Base-by-base conservation (phyloP, 2,329 filamentous ascomycete species). In the Cordyceps militaris region DNA sequence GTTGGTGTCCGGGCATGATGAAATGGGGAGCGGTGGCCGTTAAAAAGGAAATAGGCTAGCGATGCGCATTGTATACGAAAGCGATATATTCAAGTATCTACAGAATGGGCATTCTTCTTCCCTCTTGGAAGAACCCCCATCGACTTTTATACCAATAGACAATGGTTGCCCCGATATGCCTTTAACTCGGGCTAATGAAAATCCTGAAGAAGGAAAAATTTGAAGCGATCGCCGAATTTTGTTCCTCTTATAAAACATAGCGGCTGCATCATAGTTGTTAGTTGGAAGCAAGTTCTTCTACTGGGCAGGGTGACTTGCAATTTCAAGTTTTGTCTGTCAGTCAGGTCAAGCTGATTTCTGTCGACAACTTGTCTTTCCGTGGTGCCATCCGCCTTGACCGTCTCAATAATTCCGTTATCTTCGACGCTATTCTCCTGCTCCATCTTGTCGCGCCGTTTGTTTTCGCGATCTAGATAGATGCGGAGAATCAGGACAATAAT, bases 281-380 rank as follows among this genome's bases (percentile, higher is more conserved):
- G 43, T 9, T 40, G 4, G 4, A n/a, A 23, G 16, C 23, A n/a
- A 23, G 16, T 30, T 36, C 24, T 6, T 10, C 8, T 0, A 19
- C 13, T 7, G 14, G 4, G 1, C 4, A 2, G 24, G 36, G n/a
- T 53, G 7, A 60, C 60, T 59, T 14, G 55, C 60, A 61, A 61
- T 42, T 59, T 60, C 14, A 61, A 36, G 26, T 61, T 61, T 9
- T 61, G 50, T n/a, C 60, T 56, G 19, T 61, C 60, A 3, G 60
- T 61, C 26, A 61, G 32, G 16, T 61, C 60, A 1, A 61, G 47
- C 32, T 61, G 60, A 19, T 61, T 61, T n/a, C 16, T 51, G 24
- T 60, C 56, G 9, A 61, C 60, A 19, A 60, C 38, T 8, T 32
- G 59, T 23, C 28, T 46, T 8, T 49, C 46, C 19, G 11, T 50